Conservation (phyloP, 2,329 filamentous ascomycete species). For the Thermothelomyces thermophilus region DNA sequence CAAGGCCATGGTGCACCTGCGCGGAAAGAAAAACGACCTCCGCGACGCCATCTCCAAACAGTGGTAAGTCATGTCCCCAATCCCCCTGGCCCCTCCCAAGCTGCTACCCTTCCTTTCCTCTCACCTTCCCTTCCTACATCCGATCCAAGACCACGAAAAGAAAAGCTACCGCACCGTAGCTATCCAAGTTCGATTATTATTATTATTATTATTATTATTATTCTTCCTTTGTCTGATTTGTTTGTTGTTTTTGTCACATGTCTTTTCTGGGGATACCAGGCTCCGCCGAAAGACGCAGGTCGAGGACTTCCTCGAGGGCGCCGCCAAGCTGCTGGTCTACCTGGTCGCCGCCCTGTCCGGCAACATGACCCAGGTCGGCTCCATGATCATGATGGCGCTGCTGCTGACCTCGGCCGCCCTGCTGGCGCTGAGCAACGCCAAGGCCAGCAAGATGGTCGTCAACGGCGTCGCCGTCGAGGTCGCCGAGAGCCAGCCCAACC, state of each 20-base stretch:
- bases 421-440: slow-evolving; percentile 48
- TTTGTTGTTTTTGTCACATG: no score
- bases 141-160: no score
- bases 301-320: slow-evolving; percentile 46
- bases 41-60: slow-evolving; percentile 51
- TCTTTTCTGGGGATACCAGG: no score
- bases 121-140: not conserved
- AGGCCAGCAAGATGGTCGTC: slow-evolving; percentile 42
- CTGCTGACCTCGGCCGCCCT: slow-evolving; percentile 47
- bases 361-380: slow-evolving; percentile 48
- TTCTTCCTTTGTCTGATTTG: no score
- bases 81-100: not conserved
- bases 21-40: slow-evolving; percentile 49
- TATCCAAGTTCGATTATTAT: no score
- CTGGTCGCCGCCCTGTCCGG: slow-evolving; percentile 48
- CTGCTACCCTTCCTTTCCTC: not conserved
- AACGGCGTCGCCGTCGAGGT: slow-evolving; percentile 42
- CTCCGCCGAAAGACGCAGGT: slow-evolving; percentile 43
- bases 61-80: slow-evolving; percentile 26
- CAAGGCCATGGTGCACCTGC: slow-evolving; percentile 42
- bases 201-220: no score
- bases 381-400: slow-evolving; percentile 44
- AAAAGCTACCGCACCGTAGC: no score
- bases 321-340: slow-evolving; percentile 52
- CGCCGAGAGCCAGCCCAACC: not conserved